Evolutionary conservation across 148 eudicot species (phyloP), one percentile per base, ranked within the genome.

Genomic region (Limonium bicolor): DNA sequence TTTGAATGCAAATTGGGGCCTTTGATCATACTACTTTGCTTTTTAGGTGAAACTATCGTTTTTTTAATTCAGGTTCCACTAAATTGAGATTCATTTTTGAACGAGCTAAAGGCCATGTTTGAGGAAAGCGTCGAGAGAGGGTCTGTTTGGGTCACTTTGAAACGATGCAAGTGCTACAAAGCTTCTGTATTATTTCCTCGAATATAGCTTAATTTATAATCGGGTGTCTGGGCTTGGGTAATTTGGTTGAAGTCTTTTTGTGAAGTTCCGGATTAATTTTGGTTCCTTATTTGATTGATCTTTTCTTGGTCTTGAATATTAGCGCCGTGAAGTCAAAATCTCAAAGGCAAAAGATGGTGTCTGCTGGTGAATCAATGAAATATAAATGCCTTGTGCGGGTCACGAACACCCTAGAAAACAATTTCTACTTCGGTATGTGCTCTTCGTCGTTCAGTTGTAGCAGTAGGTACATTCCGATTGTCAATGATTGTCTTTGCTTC

Each of bases 101-200:
- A 65, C 60, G 94, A 88, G 50, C 71, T 88, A 10, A 79, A 82
- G 18, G 73, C 67, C n/a, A 83, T 88, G 96, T 88, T 74, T 45
- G 96, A 88, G 73, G 65, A 67, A 27, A 80, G 61, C 51, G 68
- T 85, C 3, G 92, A 88, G 43, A 66, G 59, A 23, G 81, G 90
- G 16, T 88, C 96, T 43, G 92, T 83, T 41, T 88, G 96, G 96
- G n/a, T 88, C 53, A 83, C 96, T 27, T 61, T 88, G 28, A 88
- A 88, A 53, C 76, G 84, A 64, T 88, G 96, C 77, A 73, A 73
- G 54, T 48, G 33, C 14, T 4, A n/a, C n/a, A n/a, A n/a, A n/a
- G n/a, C n/a, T n/a, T n/a, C n/a, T n/a, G n/a, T n/a, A n/a, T n/a
- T n/a, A n/a, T n/a, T n/a, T n/a, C n/a, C n/a, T n/a, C n/a, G n/a